These are phyloP conservation scores for Ustilago nuda DNA, from an alignment of 1,284 basidiomycete genomes.

Conservation along the genomic window DNA sequence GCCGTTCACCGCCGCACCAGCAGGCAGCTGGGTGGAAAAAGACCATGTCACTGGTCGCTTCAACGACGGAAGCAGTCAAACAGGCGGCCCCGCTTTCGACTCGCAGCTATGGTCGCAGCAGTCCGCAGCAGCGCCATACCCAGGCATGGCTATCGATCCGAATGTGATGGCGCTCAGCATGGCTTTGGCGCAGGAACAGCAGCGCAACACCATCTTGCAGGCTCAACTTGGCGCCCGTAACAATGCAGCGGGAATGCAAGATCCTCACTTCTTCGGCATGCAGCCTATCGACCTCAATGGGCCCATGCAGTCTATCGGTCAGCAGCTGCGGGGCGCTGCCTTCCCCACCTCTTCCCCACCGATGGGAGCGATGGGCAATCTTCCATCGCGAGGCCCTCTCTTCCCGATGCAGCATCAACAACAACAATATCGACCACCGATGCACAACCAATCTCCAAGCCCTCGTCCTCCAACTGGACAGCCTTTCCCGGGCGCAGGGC, in stretches of 20 bases:
- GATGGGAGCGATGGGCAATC: constrained; percentile 18
- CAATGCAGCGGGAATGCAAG: constrained; percentile 15
- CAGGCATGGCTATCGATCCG: constrained; percentile 23
- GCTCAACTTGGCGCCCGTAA: constrained; percentile 48
- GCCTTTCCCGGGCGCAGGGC: neutral
- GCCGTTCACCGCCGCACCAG: constrained; percentile 47
- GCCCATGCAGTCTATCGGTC: constrained; percentile 36
- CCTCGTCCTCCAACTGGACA: constrained; percentile 15
- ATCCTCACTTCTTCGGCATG: constrained; percentile 45
- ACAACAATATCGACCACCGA: constrained; percentile 21
- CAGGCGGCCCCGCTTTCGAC: constrained; percentile 1
- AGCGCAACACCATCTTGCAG: constrained; percentile 52
- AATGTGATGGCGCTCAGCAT: constrained; percentile 54
- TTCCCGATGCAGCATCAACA: constrained; percentile 30
- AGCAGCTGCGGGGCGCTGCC: constrained; percentile 36
- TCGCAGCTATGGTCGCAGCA: constrained; percentile 31
- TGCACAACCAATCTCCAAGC: constrained; percentile 11
- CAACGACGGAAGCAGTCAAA: neutral
- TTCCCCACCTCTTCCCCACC: constrained; percentile 30
- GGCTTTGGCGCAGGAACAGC: constrained; percentile 57
- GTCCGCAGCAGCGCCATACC: constrained; percentile 9
- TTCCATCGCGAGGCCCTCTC: constrained; percentile 18
- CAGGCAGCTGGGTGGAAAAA: constrained; percentile 40
- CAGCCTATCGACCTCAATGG: constrained; percentile 35
- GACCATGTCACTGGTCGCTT: constrained; percentile 31